These are phyloP conservation scores for Leccinum fuscescens DNA, from an alignment of 1,284 basidiomycete genomes.

Conservation along the genomic window DNA sequence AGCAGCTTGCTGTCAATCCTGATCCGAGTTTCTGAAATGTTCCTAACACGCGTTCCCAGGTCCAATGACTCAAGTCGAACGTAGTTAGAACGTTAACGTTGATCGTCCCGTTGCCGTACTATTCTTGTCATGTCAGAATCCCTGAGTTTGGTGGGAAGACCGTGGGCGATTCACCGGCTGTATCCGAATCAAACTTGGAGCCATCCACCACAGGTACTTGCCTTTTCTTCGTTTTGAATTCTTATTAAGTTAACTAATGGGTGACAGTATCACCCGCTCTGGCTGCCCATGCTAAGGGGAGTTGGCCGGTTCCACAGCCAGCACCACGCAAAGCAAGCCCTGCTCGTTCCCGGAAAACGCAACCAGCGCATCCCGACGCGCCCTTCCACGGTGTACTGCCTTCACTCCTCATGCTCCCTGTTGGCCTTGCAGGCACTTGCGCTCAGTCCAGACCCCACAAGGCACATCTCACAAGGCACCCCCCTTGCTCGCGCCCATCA, in stretches of 20 bases:
- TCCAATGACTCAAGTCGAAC: neutral
- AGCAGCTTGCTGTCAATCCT: neutral
- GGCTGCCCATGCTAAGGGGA: slow-evolving; percentile 73
- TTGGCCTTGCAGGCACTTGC: slow-evolving; percentile 19
- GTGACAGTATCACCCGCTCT: slow-evolving; percentile 38
- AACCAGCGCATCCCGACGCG: slow-evolving; percentile 6
- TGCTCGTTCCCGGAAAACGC: slow-evolving; percentile 19
- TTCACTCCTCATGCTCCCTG: slow-evolving; percentile 26
- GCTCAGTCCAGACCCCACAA: slow-evolving; percentile 11
- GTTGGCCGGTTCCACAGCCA: slow-evolving; percentile 54
- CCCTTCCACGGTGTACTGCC: slow-evolving; percentile 6
- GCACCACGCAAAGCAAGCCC: slow-evolving; percentile 42
- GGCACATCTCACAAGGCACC: slow-evolving; percentile 9
- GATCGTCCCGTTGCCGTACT: slow-evolving; percentile 2
- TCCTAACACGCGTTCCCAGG: slow-evolving; percentile 1
- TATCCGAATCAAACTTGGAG: slow-evolving; percentile 13
- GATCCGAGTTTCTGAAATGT: slow-evolving; percentile 1
- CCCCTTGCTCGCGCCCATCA: slow-evolving; percentile 1
- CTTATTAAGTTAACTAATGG: neutral
- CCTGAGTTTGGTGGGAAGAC: neutral
- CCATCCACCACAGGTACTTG: neutral
- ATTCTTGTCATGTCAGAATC: slow-evolving; percentile 8
- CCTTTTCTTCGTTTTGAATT: neutral
- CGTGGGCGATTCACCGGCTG: slow-evolving; percentile 13
- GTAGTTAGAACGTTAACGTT: neutral